A percentile compares a stretch with the other conserved stretches of the same genome.
phyloP scores from a whole-genome alignment of 495 filamentous ascomycete genomes.

The Pseudevernia furfuracea region DNA sequence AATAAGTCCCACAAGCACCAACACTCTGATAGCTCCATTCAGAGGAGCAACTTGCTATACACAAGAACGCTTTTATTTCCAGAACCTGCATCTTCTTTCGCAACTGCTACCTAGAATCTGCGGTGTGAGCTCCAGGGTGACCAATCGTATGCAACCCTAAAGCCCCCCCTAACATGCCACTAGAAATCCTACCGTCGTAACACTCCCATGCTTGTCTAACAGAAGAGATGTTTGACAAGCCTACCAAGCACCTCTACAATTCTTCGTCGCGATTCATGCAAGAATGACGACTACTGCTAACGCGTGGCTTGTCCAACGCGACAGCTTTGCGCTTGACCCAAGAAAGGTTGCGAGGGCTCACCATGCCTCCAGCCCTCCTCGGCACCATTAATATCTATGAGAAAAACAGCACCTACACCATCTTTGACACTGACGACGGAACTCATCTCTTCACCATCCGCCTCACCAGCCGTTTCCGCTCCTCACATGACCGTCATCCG shows the following conservation, averaged over 20 bases:
- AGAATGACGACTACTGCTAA: neutral
- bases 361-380: neutral
- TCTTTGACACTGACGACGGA: neutral
- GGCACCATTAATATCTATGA: conserved; percentile 7
- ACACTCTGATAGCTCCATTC: neutral
- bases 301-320: neutral
- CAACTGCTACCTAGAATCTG: neutral
- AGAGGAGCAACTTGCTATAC: neutral
- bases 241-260: neutral
- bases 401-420: conserved; percentile 8
- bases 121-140: neutral
- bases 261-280: neutral
- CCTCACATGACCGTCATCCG: conserved; percentile 12
- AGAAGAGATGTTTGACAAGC: neutral
- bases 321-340: neutral
- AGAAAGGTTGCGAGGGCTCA: neutral
- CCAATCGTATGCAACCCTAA: neutral
- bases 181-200: neutral
- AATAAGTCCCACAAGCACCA: neutral
- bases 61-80: neutral
- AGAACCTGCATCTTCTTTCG: neutral
- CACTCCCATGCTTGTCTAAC: neutral
- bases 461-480: neutral
- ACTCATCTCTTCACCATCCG: conserved; percentile 11
- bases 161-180: neutral